Evolutionary conservation across 192 early-diverging fungal species (phyloP).

Genomic region (Pilobolus umbonatus): DNA sequence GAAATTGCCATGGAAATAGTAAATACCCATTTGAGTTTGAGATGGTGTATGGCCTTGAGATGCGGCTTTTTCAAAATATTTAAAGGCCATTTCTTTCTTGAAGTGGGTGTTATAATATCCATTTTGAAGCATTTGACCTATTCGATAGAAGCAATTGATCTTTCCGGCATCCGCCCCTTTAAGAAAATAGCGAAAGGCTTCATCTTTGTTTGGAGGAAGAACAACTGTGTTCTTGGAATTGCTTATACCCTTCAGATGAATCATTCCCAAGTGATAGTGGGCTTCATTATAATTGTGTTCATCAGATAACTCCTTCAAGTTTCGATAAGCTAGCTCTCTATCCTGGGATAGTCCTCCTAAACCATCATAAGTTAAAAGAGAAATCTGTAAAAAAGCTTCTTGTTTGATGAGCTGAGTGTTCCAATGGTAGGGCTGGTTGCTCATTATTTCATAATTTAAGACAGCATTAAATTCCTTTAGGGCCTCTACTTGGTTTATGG

Average conservation of each 20-base stretch:
- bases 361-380: background rate
- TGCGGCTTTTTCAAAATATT: background rate
- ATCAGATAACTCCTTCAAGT: conserved; percentile 1
- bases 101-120: background rate
- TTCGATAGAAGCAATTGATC: background rate
- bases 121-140: background rate
- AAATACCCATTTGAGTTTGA: background rate
- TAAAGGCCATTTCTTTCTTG: background rate
- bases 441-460: no score
- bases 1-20: background rate
- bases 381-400: background rate
- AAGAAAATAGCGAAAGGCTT: background rate
- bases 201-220: background rate
- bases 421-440: background rate
- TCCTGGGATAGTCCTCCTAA: background rate
- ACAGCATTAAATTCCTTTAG: background rate
- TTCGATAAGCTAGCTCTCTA: background rate
- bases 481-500: background rate
- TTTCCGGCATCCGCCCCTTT: background rate
- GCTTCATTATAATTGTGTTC: background rate
- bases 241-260: background rate
- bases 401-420: background rate
- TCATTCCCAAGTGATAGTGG: background rate
- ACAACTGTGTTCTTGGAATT: background rate
- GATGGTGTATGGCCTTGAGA: background rate